Evolutionary conservation across 2,329 filamentous ascomycete genomes (phyloP), one percentile per base, ranked within the genome.

Genomic region (Monilinia aucupariae): DNA sequence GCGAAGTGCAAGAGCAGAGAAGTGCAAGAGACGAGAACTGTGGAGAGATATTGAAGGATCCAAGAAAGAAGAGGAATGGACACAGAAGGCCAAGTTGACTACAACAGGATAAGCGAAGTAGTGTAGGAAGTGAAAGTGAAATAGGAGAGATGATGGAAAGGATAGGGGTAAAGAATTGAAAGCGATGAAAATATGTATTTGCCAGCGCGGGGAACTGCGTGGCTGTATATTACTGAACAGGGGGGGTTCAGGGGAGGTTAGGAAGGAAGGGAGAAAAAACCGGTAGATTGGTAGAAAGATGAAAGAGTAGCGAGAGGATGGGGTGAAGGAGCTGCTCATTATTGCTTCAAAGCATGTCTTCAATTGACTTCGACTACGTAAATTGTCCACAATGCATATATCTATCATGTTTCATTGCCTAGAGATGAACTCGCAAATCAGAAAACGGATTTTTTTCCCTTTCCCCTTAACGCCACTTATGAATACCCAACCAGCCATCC

Each of bases 71-170:
- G 20, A 45, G 20, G 43, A 47, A 10, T n/a, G n/a, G 43, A 47
- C 10, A 22, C 8, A 47, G n/a, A n/a, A 47, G 8, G n/a, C 13
- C 12, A 12, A 15, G 4, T 39, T 1, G 13, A 15, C 37, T 12
- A 39, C 13, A 5, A 39, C 13, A 39, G 37, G 37, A 39, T 15
- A 12, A 39, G 37, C 12, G 15, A 9, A 15, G 50, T 1, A 1
- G 2, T 3, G 5, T 15, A 1, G 13, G 12, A 39, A 15, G 30
- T 0, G 2, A 12, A 13, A 3, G 1, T 1, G 9, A 30, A 30
- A 6, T 30, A 10, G 3, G 1, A 30, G 8, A 51, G n/a, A 12
- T 0, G 9, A 22, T 20, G 12, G 25, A n/a, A 4, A 20, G 7
- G 25, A 10, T 27, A 3, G 27, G 9, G 7, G 8, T 15, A 6